These are phyloP conservation scores for Mycena sanguinolenta DNA, from an alignment of 768 basidiomycete species.

Conservation along the genomic window DNA sequence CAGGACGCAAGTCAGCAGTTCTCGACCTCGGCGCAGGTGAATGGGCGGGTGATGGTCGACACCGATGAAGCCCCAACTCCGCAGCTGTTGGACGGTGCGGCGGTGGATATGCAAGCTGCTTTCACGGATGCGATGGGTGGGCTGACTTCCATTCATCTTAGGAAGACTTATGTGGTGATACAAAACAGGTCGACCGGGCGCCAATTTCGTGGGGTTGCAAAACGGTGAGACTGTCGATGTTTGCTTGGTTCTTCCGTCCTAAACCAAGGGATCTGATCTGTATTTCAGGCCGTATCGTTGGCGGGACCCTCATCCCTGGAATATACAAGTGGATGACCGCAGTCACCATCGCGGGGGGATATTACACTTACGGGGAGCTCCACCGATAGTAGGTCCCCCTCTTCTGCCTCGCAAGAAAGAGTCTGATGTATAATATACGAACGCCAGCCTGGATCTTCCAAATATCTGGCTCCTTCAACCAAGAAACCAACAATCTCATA, in stretches of 20 bases:
- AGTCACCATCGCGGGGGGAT: slow-evolving; percentile 10
- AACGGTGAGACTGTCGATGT: not conserved
- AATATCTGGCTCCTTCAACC: too few relatives aligned
- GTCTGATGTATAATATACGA: too few relatives aligned
- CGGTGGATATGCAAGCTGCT: slow-evolving; percentile 14
- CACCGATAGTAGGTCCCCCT: slow-evolving; percentile 5
- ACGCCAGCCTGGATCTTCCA: too few relatives aligned
- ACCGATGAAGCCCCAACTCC: slow-evolving; percentile 16
- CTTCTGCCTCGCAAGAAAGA: too few relatives aligned
- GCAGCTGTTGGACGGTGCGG: not conserved
- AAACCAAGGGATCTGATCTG: not conserved
- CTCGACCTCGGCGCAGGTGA: slow-evolving; percentile 22
- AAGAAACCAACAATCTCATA: too few relatives aligned
- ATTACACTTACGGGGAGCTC: slow-evolving; percentile 14
- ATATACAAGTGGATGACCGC: slow-evolving; percentile 16
- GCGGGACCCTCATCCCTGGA: not conserved
- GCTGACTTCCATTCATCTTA: not conserved
- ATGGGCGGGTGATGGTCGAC: slow-evolving; percentile 16
- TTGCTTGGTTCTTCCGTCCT: not conserved
- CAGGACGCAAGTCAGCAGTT: slow-evolving; percentile 16
- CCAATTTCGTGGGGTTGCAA: slow-evolving; percentile 14
- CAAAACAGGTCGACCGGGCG: not conserved
- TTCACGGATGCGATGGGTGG: slow-evolving; percentile 20
- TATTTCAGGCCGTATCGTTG: slow-evolving; percentile 14
- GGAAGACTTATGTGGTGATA: not conserved